Evolutionary conservation across 768 basidiomycete species (phyloP).

Genomic region (Rhizopogon sp.): DNA sequence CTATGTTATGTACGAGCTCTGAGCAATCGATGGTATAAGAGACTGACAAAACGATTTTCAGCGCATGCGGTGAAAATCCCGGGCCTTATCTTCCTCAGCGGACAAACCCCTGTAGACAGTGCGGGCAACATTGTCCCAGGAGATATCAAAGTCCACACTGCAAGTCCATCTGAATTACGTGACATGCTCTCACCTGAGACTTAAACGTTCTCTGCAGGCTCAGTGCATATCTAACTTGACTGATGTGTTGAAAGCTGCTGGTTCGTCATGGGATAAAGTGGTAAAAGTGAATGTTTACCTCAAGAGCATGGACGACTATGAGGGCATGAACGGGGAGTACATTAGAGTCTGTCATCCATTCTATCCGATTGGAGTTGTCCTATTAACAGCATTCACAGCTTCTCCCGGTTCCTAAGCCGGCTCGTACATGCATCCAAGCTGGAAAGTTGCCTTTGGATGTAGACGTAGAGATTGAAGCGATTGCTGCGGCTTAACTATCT

Average conservation of each 20-base stretch:
- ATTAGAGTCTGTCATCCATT: constrained; percentile 34
- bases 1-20: constrained; percentile 9
- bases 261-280: constrained; percentile 58
- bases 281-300: constrained; percentile 56
- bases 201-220: constrained; percentile 28
- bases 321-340: constrained; percentile 53
- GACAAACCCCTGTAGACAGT: constrained; percentile 49
- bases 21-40: neutral
- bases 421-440: constrained; percentile 73
- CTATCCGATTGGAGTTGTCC: neutral
- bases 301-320: constrained; percentile 55
- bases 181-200: neutral
- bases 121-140: constrained; percentile 46
- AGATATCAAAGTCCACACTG: constrained; percentile 58
- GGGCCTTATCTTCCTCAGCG: constrained; percentile 57
- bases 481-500: constrained; percentile 35
- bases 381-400: constrained; percentile 25
- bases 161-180: constrained; percentile 19
- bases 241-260: constrained; percentile 47
- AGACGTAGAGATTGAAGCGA: constrained; percentile 69
- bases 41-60: constrained; percentile 12
- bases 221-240: constrained; percentile 54
- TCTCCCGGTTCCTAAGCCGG: constrained; percentile 57
- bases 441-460: constrained; percentile 65
- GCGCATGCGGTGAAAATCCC: constrained; percentile 55